Percentiles rank a stretch among this genome's conserved stretches.
phyloP scores from a whole-genome alignment of 371 early-diverging fungal genomes.

The Mucor lusitanicus region DNA sequence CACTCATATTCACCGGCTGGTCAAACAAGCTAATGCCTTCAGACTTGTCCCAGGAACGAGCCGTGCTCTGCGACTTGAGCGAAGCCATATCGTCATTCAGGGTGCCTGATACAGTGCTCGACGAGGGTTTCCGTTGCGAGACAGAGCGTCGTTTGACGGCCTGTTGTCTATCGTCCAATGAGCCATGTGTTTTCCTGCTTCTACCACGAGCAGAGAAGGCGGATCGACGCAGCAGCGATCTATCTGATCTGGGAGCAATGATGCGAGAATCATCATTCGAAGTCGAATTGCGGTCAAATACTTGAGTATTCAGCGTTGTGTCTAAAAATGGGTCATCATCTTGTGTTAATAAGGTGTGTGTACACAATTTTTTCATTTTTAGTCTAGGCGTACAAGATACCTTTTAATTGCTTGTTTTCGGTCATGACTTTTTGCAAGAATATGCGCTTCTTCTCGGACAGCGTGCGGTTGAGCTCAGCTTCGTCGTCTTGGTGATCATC shows the following conservation, averaged over 20 bases:
- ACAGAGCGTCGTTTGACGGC: conserved; percentile 4
- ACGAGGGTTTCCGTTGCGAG: conserved; percentile 10
- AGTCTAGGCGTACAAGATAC: neutral
- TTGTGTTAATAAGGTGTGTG: neutral
- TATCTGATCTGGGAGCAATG: conserved; percentile 17
- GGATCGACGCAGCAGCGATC: conserved; percentile 27
- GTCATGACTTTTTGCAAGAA: conserved; percentile 11
- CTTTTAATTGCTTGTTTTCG: conserved; percentile 1
- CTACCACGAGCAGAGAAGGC: conserved; percentile 32
- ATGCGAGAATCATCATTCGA: conserved; percentile 20
- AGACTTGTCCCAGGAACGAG: conserved; percentile 18
- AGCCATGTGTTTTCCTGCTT: conserved; percentile 5
- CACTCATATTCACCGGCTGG: conserved; percentile 51
- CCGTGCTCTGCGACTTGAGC: neutral
- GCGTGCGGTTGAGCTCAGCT: conserved; percentile 5
- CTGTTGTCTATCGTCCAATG: neutral
- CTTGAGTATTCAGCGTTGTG: neutral
- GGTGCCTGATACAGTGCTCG: neutral
- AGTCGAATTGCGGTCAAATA: conserved; percentile 28
- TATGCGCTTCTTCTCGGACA: conserved; percentile 14
- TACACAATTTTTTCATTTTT: neutral
- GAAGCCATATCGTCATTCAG: neutral
- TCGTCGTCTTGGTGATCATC: conserved; percentile 14
- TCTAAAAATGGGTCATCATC: neutral
- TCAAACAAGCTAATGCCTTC: conserved; percentile 39